phyloP scores from a whole-genome alignment of 108 stramenopile species.

The Discostella pseudostelligera region DNA sequence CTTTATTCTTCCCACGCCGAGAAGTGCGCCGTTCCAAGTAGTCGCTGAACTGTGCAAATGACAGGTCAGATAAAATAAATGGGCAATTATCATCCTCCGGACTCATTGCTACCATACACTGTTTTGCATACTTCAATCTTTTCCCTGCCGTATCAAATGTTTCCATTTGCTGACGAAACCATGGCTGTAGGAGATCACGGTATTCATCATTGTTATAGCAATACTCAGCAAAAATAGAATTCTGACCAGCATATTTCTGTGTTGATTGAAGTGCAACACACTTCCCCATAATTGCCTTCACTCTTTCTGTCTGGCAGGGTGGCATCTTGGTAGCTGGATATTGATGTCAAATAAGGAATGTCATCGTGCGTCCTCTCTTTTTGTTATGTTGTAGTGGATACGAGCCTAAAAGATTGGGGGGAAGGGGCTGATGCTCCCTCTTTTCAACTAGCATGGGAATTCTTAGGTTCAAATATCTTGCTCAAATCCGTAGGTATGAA shows the following conservation, averaged over 20 bases:
- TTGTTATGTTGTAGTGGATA: too few species aligned
- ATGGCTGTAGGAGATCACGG: not conserved
- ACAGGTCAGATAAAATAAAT: not conserved
- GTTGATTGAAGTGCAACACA: too few species aligned
- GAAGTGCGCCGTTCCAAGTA: not conserved
- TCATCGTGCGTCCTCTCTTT: too few species aligned
- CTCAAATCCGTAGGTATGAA: too few species aligned
- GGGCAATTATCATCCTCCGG: constrained; percentile 1
- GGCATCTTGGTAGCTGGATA: too few species aligned
- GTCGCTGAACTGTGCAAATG: constrained; percentile 2
- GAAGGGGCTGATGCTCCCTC: too few species aligned
- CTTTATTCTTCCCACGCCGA: not conserved
- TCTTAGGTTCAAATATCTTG: too few species aligned
- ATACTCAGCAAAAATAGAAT: not conserved
- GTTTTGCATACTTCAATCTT: not conserved
- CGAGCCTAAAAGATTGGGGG: too few species aligned
- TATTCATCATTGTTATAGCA: not conserved
- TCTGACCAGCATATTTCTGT: constrained; percentile 8
- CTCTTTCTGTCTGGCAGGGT: too few species aligned
- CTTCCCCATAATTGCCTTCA: too few species aligned
- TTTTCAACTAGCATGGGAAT: too few species aligned
- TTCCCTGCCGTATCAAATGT: not conserved
- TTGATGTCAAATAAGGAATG: too few species aligned
- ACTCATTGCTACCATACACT: not conserved
- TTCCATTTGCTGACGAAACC: not conserved